Conservation (phyloP, 371 early-diverging fungal genomes). For the Globomyces sp. region DNA sequence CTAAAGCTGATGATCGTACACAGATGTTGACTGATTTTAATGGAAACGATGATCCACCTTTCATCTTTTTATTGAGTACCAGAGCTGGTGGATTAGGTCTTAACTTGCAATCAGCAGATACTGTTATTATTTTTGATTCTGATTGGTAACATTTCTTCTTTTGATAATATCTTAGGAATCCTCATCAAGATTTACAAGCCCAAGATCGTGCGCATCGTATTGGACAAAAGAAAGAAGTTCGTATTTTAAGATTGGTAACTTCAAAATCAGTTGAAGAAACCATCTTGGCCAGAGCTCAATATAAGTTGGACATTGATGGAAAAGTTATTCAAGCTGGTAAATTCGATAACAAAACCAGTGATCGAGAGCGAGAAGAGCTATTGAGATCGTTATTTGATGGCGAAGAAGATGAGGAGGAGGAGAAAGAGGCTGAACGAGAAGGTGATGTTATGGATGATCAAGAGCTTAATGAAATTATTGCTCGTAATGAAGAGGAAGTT, state of each 20-base stretch:
- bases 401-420: conserved; percentile 64
- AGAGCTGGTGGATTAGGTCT: conserved; percentile 99
- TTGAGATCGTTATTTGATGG: conserved; percentile 82
- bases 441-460: conserved; percentile 80
- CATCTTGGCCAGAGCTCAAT: conserved; percentile 94
- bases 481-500: conserved; percentile 72
- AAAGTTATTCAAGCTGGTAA: conserved; percentile 99
- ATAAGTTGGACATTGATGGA: conserved; percentile 95
- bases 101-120: conserved; percentile 99
- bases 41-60: conserved; percentile 74
- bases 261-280: conserved; percentile 95
- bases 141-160: conserved; percentile 71
- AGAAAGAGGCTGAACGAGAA: conserved; percentile 59
- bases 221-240: conserved; percentile 99
- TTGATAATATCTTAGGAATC: conserved; percentile 58
- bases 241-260: conserved; percentile 96
- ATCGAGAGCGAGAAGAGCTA: conserved; percentile 88
- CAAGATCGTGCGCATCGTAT: conserved; percentile 99
- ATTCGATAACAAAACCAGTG: conserved; percentile 94
- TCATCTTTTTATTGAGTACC: conserved; percentile 97
- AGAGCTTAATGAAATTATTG: conserved; percentile 75
- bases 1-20: conserved; percentile 90
- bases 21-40: conserved; percentile 83
- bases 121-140: conserved; percentile 99
- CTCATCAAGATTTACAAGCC: conserved; percentile 99